A percentile compares a stretch with the other conserved stretches of the same genome.
phyloP scores from a whole-genome alignment of 1,139 yeast genomes.

The Yamadazyma conglobata region DNA sequence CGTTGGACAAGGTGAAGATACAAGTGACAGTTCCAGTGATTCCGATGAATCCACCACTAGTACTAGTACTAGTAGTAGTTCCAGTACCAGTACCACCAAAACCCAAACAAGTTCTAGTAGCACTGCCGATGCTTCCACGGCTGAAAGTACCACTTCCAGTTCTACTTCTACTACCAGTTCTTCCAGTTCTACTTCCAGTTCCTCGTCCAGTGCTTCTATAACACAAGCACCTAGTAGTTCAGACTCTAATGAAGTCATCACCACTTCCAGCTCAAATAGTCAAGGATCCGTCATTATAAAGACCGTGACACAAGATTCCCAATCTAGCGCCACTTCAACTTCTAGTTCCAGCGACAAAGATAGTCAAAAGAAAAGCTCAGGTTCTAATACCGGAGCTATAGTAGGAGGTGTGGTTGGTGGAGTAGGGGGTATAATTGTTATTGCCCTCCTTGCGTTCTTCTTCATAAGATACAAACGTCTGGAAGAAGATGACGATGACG shows the following conservation, averaged over 20 bases:
- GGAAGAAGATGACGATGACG: conserved; percentile 49
- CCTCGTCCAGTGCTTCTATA: conserved; percentile 6
- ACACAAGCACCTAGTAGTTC: conserved; percentile 10
- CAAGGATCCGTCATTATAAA: conserved; percentile 16
- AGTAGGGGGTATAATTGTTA: conserved; percentile 43
- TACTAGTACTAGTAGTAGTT: conserved; percentile 23
- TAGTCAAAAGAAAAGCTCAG: conserved; percentile 9
- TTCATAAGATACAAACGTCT: conserved; percentile 43
- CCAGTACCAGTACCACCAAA: conserved; percentile 17
- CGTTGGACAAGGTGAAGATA: conserved; percentile 22
- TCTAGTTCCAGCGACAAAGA: conserved; percentile 9
- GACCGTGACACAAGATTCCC: conserved; percentile 20
- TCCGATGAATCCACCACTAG: conserved; percentile 21
- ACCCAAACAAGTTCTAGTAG: conserved; percentile 9
- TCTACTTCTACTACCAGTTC: conserved; percentile 14
- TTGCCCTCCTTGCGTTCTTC: conserved; percentile 46
- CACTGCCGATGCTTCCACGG: conserved; percentile 12
- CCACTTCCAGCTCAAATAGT: conserved; percentile 15
- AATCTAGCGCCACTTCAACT: conserved; percentile 13
- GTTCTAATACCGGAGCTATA: conserved; percentile 49
- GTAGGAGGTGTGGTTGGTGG: conserved; percentile 73
- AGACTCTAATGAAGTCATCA: conserved; percentile 7
- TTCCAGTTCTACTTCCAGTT: conserved; percentile 3
- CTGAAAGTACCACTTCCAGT: conserved; percentile 23
- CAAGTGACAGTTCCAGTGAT: conserved; percentile 7